A percentile compares a stretch with the other conserved stretches of the same genome.
phyloP scores from a whole-genome alignment of 2,329 filamentous ascomycete species.

The Cryphonectria naterciae region DNA sequence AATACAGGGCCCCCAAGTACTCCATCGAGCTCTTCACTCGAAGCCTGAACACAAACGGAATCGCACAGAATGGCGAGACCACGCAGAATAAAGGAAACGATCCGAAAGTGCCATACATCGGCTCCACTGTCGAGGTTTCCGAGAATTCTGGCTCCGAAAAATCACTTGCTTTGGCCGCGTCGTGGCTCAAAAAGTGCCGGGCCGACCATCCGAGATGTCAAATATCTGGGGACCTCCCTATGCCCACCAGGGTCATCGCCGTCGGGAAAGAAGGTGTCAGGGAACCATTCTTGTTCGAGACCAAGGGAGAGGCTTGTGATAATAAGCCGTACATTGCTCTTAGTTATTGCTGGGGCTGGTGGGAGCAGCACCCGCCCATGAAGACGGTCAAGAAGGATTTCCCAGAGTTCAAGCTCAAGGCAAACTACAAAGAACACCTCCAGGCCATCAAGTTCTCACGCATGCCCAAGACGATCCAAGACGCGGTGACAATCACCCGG shows the following conservation, averaged over 20 bases:
- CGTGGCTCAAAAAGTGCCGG: slow-evolving; percentile 15
- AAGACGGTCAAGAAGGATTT: slow-evolving; percentile 8
- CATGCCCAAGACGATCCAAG: slow-evolving; percentile 17
- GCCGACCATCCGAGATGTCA: slow-evolving; percentile 15
- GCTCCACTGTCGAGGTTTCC: slow-evolving; percentile 4
- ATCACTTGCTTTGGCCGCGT: slow-evolving; percentile 1
- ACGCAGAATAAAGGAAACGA: not conserved
- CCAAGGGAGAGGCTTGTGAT: not conserved
- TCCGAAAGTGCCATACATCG: slow-evolving; percentile 1
- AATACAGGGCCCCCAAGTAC: slow-evolving; percentile 3
- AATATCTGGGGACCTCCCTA: not conserved
- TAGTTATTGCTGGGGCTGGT: slow-evolving; percentile 18
- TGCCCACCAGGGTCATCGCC: slow-evolving; percentile 19
- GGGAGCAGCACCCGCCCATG: slow-evolving; percentile 13
- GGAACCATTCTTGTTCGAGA: slow-evolving; percentile 12
- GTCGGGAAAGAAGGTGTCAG: slow-evolving; percentile 1
- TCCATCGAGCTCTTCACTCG: slow-evolving; percentile 10
- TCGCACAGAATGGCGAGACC: not conserved
- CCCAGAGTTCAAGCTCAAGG: not conserved
- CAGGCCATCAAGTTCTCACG: slow-evolving; percentile 2
- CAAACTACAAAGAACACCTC: slow-evolving; percentile 8
- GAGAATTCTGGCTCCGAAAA: slow-evolving; percentile 6
- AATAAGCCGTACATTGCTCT: slow-evolving; percentile 15
- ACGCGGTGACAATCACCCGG: slow-evolving; percentile 21
- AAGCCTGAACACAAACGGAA: not conserved